Evolutionary conservation across 306 rosid genomes (phyloP).

Genomic region (Senna siamea): DNA sequence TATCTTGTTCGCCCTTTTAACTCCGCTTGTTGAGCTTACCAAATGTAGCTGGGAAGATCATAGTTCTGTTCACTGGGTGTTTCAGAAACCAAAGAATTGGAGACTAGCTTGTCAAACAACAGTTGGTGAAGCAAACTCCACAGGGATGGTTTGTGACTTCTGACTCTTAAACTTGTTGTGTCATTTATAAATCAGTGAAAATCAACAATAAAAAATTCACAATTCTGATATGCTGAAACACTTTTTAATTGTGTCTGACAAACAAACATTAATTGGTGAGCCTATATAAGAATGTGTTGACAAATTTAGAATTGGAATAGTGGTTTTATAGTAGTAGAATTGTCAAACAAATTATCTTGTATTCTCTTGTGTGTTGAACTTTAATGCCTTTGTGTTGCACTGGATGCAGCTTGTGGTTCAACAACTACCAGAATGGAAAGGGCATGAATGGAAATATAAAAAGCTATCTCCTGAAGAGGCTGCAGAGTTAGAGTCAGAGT

Average conservation of each 20-base stretch:
- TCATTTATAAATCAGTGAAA: too few species aligned
- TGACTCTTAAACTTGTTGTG: background rate
- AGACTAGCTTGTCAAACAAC: conserved; percentile 96
- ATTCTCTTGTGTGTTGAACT: background rate
- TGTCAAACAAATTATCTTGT: too few species aligned
- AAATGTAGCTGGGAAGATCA: conserved; percentile 1
- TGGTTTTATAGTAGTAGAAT: too few species aligned
- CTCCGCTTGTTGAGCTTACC: background rate
- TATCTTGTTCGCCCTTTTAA: background rate
- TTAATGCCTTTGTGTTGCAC: background rate
- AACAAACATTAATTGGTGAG: background rate
- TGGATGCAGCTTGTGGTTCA: conserved; percentile 65
- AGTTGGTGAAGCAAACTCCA: conserved; percentile 75
- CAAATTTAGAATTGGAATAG: too few species aligned
- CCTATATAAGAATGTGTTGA: too few species aligned
- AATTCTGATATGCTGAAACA: too few species aligned
- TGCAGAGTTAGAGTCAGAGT: conserved; percentile 19
- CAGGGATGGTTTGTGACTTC: conserved; percentile 67
- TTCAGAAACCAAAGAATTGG: conserved; percentile 92
- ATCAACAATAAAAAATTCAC: too few species aligned
- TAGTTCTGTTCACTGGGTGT: background rate
- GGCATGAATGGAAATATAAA: conserved; percentile 68
- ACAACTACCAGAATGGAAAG: conserved; percentile 80
- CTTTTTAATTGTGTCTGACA: background rate
- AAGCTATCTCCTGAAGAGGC: conserved; percentile 35